A percentile compares a stretch with the other conserved stretches of the same genome.
Conservation (phyloP, 495 filamentous ascomycete species). For the Penicillium cinerascens region DNA sequence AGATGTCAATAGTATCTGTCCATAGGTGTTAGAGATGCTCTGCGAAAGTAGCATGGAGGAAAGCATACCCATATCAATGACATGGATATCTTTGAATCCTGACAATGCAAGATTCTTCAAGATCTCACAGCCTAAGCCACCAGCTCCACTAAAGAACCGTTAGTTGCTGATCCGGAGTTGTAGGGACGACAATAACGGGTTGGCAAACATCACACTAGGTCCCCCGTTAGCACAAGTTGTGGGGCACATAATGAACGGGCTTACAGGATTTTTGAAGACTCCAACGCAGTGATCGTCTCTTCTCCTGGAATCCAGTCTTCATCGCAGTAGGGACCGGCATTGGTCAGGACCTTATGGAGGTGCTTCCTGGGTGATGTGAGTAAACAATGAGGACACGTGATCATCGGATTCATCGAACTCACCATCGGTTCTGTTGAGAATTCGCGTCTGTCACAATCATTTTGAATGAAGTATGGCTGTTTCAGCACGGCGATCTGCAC, state of each 20-base stretch:
- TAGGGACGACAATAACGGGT: not conserved
- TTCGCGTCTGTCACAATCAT: conserved; percentile 22
- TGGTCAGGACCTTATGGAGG: conserved; percentile 72
- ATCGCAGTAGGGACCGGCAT: conserved; percentile 75
- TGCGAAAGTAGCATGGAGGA: not conserved
- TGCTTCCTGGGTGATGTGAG: conserved; percentile 59
- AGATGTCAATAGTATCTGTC: conserved; percentile 93
- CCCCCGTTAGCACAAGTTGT: conserved; percentile 18
- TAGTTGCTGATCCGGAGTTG: conserved; percentile 1
- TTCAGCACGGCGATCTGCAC: not conserved
- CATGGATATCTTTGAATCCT: conserved; percentile 94
- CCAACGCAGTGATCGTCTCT: conserved; percentile 56
- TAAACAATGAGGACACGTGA: not conserved
- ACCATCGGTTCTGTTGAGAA: conserved; percentile 18
- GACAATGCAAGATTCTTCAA: conserved; percentile 94
- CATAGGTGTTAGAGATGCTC: conserved; percentile 12
- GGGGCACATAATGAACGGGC: conserved; percentile 11
- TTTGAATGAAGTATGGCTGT: not conserved
- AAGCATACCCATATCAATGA: conserved; percentile 90
- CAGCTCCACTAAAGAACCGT: conserved; percentile 67
- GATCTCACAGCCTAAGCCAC: conserved; percentile 94
- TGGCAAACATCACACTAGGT: conserved; percentile 37
- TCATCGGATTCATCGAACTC: not conserved
- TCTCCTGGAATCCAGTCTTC: conserved; percentile 62
- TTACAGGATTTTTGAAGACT: conserved; percentile 68